phyloP scores from a whole-genome alignment of 208 protist species.

The Trypanosoma lewisi region DNA sequence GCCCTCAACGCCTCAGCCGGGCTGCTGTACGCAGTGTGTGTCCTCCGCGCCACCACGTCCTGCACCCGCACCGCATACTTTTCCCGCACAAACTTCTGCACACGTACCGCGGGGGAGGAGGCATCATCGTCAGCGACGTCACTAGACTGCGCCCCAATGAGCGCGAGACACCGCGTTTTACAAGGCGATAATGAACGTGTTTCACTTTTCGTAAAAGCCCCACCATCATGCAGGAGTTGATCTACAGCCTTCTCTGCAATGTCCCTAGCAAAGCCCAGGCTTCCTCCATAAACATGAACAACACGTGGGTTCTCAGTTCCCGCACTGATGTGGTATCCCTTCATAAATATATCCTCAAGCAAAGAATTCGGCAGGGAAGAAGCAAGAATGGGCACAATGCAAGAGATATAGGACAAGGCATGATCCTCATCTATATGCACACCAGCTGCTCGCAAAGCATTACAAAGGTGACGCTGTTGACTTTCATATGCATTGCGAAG shows the following conservation, averaged over 20 bases:
- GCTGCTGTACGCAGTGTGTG: constrained; percentile 69
- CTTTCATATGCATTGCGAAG: constrained; percentile 22
- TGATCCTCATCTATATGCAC: constrained; percentile 36
- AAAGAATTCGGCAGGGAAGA: constrained; percentile 36
- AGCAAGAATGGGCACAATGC: constrained; percentile 46
- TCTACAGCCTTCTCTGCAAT: constrained; percentile 64
- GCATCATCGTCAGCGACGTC: not conserved
- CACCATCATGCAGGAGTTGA: constrained; percentile 29
- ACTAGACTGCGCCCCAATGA: constrained; percentile 10
- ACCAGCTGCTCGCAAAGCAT: constrained; percentile 40
- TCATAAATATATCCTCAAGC: constrained; percentile 36
- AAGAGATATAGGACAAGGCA: constrained; percentile 66
- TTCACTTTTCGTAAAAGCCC: constrained; percentile 19
- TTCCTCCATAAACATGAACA: constrained; percentile 76
- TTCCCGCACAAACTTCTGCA: constrained; percentile 34
- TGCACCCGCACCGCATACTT: constrained; percentile 60
- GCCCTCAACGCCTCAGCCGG: constrained; percentile 57
- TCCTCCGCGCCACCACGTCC: constrained; percentile 70
- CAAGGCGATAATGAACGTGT: constrained; percentile 20
- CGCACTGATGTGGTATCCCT: constrained; percentile 50
- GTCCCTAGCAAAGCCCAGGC: constrained; percentile 44
- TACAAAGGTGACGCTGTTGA: constrained; percentile 36
- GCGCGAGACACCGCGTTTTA: constrained; percentile 33
- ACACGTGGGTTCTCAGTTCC: constrained; percentile 21
- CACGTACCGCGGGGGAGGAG: constrained; percentile 10